Evolutionary conservation across 2,329 filamentous ascomycete genomes (phyloP), one percentile per base, ranked within the genome.

Genomic region (Hypoxylon sp.): DNA sequence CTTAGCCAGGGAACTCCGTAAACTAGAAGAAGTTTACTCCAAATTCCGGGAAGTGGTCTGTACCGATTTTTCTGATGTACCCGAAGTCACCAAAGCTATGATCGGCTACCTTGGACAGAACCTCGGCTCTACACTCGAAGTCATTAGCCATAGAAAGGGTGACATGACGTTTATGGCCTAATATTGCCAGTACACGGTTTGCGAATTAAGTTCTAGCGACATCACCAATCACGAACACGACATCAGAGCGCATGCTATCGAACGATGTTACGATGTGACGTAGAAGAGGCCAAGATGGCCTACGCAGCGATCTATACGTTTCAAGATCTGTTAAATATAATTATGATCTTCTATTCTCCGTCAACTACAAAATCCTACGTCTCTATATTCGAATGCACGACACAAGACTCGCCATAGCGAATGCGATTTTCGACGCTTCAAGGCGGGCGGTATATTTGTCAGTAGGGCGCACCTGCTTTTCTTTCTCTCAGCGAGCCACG

Each of bases 21-120:
- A 83, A 74, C 78, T 87, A 35, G 81, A 85, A 61, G 81, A 83
- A 46, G 79, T 85, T 8, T 84, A 85, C 64, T 72, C 77, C 2
- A 81, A 79, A 33, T 85, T 85, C 72, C 77, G 81, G 25, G 82
- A 83, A 55, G 66, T 64, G 6, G 78, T 82, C 5, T 82, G 80
- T 70, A 74, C 77, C 25, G 78, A 83, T 14, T 69, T 81, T 8
- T 80, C 79, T 30, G 80, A 83, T 4, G 79, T 84, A 50, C 75
- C 78, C 2, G 83, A 83, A 33, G 79, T 86, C 53, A 81, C 81
- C 68, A 80, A 80, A 61, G 83, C 81, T 31, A 81, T 86, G 79
- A 79, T 84, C 63, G 79, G 79, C 44, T 83, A 85, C 64, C 76
- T 86, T 30, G 81, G 81, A 35, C 81, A 82, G 56, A 82, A 77